These are phyloP conservation scores for Fragaria ananassa DNA, from an alignment of 306 rosid species.

Conservation along the genomic window DNA sequence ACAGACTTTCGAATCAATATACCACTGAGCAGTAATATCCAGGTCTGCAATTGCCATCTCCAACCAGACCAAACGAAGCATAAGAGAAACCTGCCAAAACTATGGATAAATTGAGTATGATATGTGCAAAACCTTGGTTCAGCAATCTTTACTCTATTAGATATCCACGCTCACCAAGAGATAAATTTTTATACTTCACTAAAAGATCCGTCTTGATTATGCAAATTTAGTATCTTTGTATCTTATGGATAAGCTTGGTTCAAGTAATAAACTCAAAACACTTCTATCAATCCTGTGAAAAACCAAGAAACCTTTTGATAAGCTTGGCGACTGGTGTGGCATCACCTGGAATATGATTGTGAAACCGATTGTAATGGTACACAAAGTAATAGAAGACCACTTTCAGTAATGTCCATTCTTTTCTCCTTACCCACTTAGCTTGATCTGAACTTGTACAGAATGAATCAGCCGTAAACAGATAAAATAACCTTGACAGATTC, in stretches of 20 bases:
- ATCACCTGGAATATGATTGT: constrained; percentile 42
- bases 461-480: background rate
- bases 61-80: background rate
- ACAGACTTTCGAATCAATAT: background rate
- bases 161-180: background rate
- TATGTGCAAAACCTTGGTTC: background rate
- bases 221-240: too few relatives aligned
- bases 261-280: background rate
- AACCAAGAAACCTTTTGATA: constrained; percentile 66
- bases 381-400: background rate
- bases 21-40: background rate
- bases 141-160: background rate
- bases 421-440: background rate
- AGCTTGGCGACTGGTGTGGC: constrained; percentile 72
- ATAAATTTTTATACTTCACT: background rate
- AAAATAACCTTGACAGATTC: too few relatives aligned
- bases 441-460: background rate
- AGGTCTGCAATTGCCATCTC: constrained; percentile 2
- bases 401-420: background rate
- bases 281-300: constrained; percentile 57
- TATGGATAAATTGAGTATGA: background rate
- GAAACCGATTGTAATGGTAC: too few relatives aligned
- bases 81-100: background rate
- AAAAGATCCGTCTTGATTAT: background rate
- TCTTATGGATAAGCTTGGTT: background rate